A percentile compares a stretch with the other conserved stretches of the same genome.
phyloP scores from a whole-genome alignment of 345 rosid species.

The Salix dunnii region DNA sequence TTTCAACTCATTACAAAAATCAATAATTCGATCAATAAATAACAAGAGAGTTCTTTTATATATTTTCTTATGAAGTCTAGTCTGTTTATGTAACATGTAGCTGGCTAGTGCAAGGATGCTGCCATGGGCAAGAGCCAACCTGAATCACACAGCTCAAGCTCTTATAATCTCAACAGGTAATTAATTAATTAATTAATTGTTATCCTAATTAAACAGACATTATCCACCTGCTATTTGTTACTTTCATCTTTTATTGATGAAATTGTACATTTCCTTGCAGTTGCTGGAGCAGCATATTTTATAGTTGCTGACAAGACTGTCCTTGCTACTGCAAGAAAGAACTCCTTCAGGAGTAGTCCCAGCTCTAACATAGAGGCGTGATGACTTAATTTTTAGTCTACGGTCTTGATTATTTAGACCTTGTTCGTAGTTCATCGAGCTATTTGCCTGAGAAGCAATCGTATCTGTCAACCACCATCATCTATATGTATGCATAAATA shows the following conservation, averaged over 20 bases:
- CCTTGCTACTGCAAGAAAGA: constrained; percentile 69
- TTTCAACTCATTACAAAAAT: neutral
- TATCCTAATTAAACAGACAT: neutral
- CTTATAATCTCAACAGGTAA: constrained; percentile 73
- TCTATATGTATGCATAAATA: constrained; percentile 14
- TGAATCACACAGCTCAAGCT: constrained; percentile 92
- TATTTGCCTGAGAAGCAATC: neutral
- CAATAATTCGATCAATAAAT: neutral
- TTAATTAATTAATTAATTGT: neutral
- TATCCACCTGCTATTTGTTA: neutral
- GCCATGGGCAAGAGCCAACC: constrained; percentile 88
- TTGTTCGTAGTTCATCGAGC: neutral
- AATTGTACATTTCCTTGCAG: constrained; percentile 28
- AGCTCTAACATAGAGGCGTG: constrained; percentile 4
- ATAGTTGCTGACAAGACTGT: constrained; percentile 95
- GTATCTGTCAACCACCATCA: neutral
- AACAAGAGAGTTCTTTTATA: neutral
- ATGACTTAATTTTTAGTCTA: neutral
- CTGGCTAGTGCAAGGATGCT: constrained; percentile 65
- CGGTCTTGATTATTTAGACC: neutral
- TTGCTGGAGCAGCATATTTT: constrained; percentile 86
- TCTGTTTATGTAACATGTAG: constrained; percentile 25
- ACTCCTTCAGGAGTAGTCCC: constrained; percentile 46
- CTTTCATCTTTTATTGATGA: constrained; percentile 1
- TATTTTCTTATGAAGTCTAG: neutral